Base-by-base conservation (phyloP, 176 grass and related monocot genomes). In the Eragrostis curvula region DNA sequence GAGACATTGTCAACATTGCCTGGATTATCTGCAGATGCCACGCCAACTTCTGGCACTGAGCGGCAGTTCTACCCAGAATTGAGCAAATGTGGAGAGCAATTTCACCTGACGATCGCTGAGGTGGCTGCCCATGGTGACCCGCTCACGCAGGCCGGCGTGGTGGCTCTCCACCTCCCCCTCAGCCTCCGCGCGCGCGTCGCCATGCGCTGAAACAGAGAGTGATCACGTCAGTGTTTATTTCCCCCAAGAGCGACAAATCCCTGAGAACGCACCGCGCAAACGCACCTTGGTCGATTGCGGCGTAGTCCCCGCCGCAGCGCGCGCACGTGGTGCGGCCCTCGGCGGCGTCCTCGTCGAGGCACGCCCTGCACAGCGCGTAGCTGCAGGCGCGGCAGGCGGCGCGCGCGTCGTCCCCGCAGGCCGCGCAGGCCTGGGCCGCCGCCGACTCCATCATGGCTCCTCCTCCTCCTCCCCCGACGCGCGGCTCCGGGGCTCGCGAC, bases 361-460 rank as follows among this genome's bases (percentile, higher is more conserved):
- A 98, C 3, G 93, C 80, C 84, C 45, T 91, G 56, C 96, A 98
- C 15, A 98, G 87, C 18, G 96, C 89, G 68, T 96, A 98, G 72
- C 84, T 85, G 82, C 96, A 98, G 21, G 88, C 87, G 87, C 88
- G 84, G 79, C 96, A 98, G 63, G 91, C 91, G 10, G 94, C 85
- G 82, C 89, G 87, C 59, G 85, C 88, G 83, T 79, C 79, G 89
- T 94, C 93, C 46, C 91, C 96, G 73, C 93, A 99, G n/a, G 87
- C 85, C 12, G 80, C 85, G 87, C 96, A 96, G 77, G 90, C 50
- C 40, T 85, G 89, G 12, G 71, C 25, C 24, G 66, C 79, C 49
- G 70, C 66, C 43, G 93, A 64, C 56, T 94, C 93, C 96, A 85
- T 82, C 84, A 74, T 75, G 63, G 23, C 79, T 67, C 79, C 64